Evolutionary conservation across 192 early-diverging fungal species (phyloP).

Genomic region (Backusella circina): DNA sequence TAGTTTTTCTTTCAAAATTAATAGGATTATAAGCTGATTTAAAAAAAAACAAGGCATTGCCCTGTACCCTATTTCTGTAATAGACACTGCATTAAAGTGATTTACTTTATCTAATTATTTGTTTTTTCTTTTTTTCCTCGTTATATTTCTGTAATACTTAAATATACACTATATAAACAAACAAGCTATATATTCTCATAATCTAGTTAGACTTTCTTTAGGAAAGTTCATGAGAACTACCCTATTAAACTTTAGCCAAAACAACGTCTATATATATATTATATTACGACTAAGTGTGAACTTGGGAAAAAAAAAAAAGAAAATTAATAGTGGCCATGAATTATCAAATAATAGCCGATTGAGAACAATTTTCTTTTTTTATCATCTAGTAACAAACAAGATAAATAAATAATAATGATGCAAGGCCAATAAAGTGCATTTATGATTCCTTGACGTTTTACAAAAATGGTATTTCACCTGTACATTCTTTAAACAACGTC

Average conservation of each 20-base stretch:
- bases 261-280: neutral
- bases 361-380: neutral
- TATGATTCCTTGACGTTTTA: slow-evolving; percentile 2
- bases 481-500: neutral
- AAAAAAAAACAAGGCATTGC: neutral
- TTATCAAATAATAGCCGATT: neutral
- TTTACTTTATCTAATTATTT: neutral
- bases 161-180: neutral
- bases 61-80: neutral
- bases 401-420: neutral
- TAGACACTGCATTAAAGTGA: neutral
- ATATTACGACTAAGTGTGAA: neutral
- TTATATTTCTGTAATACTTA: neutral
- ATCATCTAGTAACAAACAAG: neutral
- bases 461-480: neutral
- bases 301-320: neutral
- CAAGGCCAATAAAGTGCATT: neutral
- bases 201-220: neutral
- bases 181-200: neutral
- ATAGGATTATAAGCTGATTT: neutral
- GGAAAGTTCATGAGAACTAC: neutral
- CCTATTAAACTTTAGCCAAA: neutral
- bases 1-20: neutral
- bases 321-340: neutral
- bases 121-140: neutral